Conservation (phyloP, 139 green algal species). For the Microglena sp. region DNA sequence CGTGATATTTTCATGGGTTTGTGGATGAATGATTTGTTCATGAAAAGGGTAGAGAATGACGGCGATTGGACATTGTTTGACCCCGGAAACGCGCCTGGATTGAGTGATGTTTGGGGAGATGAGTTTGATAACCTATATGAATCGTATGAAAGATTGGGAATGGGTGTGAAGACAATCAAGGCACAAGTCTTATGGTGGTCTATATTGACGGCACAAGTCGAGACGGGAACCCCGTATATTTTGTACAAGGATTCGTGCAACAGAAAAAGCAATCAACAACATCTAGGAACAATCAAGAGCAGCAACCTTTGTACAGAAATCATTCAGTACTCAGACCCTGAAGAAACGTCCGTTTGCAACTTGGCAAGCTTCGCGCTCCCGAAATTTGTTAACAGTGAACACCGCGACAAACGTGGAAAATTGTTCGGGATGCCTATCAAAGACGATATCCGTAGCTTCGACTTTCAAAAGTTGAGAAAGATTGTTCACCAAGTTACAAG, state of each 20-base stretch:
- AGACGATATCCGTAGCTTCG: slow-evolving; percentile 1
- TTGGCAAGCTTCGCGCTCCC: too few relatives aligned
- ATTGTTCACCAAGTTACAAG: slow-evolving; percentile 5
- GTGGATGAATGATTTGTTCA: slow-evolving; percentile 60
- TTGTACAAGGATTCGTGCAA: slow-evolving; percentile 30
- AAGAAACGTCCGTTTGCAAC: slow-evolving; percentile 31
- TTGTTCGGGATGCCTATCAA: neutral
- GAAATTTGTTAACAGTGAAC: too few relatives aligned
- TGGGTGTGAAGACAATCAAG: neutral
- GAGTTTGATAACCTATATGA: slow-evolving; percentile 72
- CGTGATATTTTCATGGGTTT: slow-evolving; percentile 56
- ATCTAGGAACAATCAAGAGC: slow-evolving; percentile 33
- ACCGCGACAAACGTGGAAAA: too few relatives aligned
- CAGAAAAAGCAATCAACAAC: slow-evolving; percentile 30
- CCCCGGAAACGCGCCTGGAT: slow-evolving; percentile 56
- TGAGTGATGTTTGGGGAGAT: slow-evolving; percentile 27
- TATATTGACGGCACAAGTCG: slow-evolving; percentile 24
- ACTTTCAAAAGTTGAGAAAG: slow-evolving; percentile 15
- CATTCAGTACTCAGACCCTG: slow-evolving; percentile 12
- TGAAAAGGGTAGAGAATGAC: slow-evolving; percentile 35
- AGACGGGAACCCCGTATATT: slow-evolving; percentile 36
- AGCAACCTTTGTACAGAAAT: slow-evolving; percentile 38
- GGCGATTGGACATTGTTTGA: slow-evolving; percentile 47
- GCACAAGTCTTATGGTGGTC: slow-evolving; percentile 20
- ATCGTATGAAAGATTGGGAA: slow-evolving; percentile 10